phyloP scores from a whole-genome alignment of 768 basidiomycete species.

The Crucibulum laeve region DNA sequence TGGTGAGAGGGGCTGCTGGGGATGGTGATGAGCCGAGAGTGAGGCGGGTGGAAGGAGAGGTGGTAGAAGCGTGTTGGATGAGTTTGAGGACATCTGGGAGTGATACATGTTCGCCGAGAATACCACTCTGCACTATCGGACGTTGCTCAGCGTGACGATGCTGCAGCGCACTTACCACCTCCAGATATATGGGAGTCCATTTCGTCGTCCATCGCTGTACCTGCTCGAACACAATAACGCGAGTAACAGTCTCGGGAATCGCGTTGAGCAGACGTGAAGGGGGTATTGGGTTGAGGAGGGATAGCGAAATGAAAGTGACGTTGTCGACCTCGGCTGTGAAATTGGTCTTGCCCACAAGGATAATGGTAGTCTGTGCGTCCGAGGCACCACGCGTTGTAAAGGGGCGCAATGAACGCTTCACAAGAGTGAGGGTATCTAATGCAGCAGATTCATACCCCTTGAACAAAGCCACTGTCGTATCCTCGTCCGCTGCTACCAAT shows the following conservation, averaged over 20 bases:
- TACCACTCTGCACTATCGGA: slow-evolving; percentile 56
- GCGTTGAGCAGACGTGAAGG: slow-evolving; percentile 47
- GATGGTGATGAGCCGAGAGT: slow-evolving; percentile 39
- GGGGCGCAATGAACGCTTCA: slow-evolving; percentile 59
- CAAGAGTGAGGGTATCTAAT: slow-evolving; percentile 56
- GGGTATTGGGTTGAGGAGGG: slow-evolving; percentile 71
- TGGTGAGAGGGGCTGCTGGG: slow-evolving; percentile 16
- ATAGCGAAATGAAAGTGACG: slow-evolving; percentile 59
- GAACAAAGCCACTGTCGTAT: slow-evolving; percentile 28
- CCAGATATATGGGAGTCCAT: slow-evolving; percentile 86
- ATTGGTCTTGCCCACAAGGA: slow-evolving; percentile 58
- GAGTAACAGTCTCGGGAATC: slow-evolving; percentile 59
- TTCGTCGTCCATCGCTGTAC: slow-evolving; percentile 70
- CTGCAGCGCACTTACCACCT: slow-evolving; percentile 71
- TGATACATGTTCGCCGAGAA: slow-evolving; percentile 50
- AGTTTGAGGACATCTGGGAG: slow-evolving; percentile 47
- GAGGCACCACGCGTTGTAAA: slow-evolving; percentile 45
- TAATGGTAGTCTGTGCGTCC: slow-evolving; percentile 62
- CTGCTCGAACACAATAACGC: slow-evolving; percentile 82
- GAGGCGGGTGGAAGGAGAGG: slow-evolving; percentile 36
- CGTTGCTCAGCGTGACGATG: slow-evolving; percentile 42
- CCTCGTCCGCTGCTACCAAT: slow-evolving; percentile 15
- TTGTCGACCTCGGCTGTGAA: slow-evolving; percentile 44
- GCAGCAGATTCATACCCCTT: slow-evolving; percentile 67
- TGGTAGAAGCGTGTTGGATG: slow-evolving; percentile 34